Conservation (phyloP, 2,329 filamentous ascomycete species). For the Emergomyces orientalis region DNA sequence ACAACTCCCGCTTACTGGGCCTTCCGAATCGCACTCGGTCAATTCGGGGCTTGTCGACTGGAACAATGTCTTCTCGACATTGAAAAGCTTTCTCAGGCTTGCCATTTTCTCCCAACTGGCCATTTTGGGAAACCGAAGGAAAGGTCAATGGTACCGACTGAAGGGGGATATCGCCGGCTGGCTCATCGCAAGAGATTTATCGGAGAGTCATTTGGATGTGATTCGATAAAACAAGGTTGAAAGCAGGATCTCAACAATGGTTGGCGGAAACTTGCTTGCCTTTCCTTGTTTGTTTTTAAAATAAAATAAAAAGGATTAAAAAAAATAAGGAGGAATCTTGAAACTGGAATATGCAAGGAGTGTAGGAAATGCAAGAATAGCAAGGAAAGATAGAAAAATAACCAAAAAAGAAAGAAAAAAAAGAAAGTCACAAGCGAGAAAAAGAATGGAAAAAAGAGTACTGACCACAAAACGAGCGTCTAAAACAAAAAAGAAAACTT, state of each 20-base stretch:
- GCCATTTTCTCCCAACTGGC: constrained; percentile 21
- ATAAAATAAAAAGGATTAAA: too few species aligned
- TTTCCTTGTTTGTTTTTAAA: background rate
- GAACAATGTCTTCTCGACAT: constrained; percentile 12
- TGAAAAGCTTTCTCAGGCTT: constrained; percentile 13
- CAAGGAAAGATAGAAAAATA: background rate
- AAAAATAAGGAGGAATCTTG: background rate
- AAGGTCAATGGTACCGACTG: background rate
- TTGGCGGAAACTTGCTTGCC: background rate
- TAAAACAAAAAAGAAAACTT: background rate
- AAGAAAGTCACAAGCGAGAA: background rate
- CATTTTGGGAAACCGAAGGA: background rate
- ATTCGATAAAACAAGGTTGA: background rate
- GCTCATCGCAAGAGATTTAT: background rate
- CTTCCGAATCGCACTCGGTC: background rate
- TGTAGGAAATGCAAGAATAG: background rate
- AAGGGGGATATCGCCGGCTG: background rate
- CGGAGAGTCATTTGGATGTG: background rate
- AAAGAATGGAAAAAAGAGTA: background rate
- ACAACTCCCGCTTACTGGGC: constrained; percentile 4
- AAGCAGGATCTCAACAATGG: background rate
- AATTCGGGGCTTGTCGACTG: constrained; percentile 8
- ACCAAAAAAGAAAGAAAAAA: background rate
- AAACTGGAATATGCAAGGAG: background rate
- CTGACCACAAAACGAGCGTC: background rate